Evolutionary conservation across 2,329 filamentous ascomycete species (phyloP), one percentile per base, ranked within the genome.

Genomic region (Diaporthe australafricana): DNA sequence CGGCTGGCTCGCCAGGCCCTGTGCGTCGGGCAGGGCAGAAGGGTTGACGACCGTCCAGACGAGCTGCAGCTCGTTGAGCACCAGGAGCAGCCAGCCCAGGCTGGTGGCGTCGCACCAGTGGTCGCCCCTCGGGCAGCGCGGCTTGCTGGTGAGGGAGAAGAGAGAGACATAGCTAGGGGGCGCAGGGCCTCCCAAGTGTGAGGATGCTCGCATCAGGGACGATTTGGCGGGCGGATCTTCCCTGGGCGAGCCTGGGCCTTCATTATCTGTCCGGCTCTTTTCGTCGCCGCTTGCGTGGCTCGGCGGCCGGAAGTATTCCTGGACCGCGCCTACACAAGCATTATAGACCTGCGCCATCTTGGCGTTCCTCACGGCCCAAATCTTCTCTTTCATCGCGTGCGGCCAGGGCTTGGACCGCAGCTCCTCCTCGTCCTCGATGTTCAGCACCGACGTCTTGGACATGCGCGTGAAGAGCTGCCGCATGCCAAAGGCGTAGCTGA

Each of bases 11-110:
- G 73, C 72, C 25, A 45, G 30, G n/a, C 8, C 2, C 45, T 53
- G 50, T n/a, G 71, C 63, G 11, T 7, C 11, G 2, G 74, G 53
- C 7, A 81, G 67, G 0, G 76, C 74, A 12, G 77, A 62, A 0
- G 79, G 78, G 1, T 80, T 79, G 76, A 87, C 77, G 5, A 87
- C 79, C 6, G 80, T 81, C 3, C 81, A 78, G 2, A 87, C 75
- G 1, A 88, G 77, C 52, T 82, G 81, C 67, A 88, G 79, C 74
- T 88, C 85, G 65, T 84, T 84, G 68, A 84, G 86, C 0, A 84
- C 79, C n/a, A 87, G 80, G 83, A 89, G 86, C 42, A 88, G 75
- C 86, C 86, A 89, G 3, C 87, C 87, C 0, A 89, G 79, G 68
- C 87, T 88, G 0, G 83, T 83, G 0, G 87, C 86, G 73, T 89